phyloP scores from a whole-genome alignment of 192 early-diverging fungal genomes.

The Backusella tarrabulga region DNA sequence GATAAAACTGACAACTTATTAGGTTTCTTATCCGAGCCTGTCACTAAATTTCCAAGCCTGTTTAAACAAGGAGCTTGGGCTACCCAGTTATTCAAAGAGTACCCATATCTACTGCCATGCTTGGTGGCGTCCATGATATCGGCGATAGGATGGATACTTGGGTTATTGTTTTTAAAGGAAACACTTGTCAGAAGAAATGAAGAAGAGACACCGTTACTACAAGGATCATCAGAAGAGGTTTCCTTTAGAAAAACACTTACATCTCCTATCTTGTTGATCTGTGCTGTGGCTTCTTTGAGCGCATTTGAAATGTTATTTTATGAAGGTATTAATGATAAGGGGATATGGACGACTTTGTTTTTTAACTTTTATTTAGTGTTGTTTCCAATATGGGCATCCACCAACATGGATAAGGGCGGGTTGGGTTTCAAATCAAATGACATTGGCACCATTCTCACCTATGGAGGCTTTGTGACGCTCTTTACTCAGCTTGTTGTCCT shows the following conservation, averaged over 20 bases:
- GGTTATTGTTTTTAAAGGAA: constrained; percentile 54
- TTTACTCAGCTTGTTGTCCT: constrained; percentile 50
- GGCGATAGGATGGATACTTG: constrained; percentile 53
- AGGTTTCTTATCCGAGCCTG: constrained; percentile 65
- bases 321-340: constrained; percentile 23
- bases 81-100: constrained; percentile 45
- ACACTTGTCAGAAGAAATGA: constrained; percentile 19
- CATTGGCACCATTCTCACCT: constrained; percentile 50
- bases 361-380: constrained; percentile 10
- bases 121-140: constrained; percentile 53
- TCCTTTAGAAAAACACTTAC: constrained; percentile 19
- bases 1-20: neutral
- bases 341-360: neutral
- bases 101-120: constrained; percentile 78
- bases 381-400: constrained; percentile 27
- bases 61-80: constrained; percentile 36
- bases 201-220: neutral
- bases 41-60: constrained; percentile 46
- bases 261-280: constrained; percentile 14
- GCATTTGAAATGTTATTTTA: constrained; percentile 24
- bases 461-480: constrained; percentile 40
- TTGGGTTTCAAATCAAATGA: constrained; percentile 46
- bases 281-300: constrained; percentile 1
- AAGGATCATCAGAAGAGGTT: neutral
- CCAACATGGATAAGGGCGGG: constrained; percentile 39